phyloP scores from a whole-genome alignment of 2,329 filamentous ascomycete genomes.

The Trichoderma pleuroti region DNA sequence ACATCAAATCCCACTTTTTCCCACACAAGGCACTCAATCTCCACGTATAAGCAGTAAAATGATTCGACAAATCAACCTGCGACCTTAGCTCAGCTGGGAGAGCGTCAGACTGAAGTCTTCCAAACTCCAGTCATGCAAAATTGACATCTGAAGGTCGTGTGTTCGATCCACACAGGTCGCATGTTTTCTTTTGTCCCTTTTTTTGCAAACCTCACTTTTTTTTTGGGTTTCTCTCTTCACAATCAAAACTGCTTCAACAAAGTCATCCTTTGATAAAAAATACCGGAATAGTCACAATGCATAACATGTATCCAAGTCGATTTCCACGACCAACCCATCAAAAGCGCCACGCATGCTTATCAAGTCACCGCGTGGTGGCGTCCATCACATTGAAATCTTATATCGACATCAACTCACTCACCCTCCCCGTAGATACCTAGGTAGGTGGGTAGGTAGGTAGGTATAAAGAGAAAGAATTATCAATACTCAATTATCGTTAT shows the following conservation, averaged over 20 bases:
- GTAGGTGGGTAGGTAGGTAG: too few species aligned
- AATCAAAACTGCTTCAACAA: neutral
- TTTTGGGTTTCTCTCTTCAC: neutral
- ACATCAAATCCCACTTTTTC: too few species aligned
- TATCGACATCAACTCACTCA: neutral
- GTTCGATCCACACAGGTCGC: conserved; percentile 19
- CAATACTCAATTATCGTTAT: conserved; percentile 10
- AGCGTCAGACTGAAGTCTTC: conserved; percentile 18
- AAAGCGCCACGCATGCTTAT: neutral
- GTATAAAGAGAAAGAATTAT: neutral
- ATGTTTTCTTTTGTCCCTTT: neutral
- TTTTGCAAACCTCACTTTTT: neutral
- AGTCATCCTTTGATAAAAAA: neutral
- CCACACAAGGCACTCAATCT: too few species aligned
- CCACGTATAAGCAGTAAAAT: neutral
- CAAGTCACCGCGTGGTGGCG: neutral
- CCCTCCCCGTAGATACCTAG: neutral
- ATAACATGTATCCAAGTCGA: neutral
- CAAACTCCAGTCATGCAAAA: neutral
- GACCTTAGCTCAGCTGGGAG: conserved; percentile 19
- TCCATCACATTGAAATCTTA: neutral
- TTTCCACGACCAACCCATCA: neutral
- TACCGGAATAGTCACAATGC: neutral
- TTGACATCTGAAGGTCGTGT: conserved; percentile 18
- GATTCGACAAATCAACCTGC: neutral